Conservation (phyloP, 495 filamentous ascomycete species). For the Evernia prunastri region DNA sequence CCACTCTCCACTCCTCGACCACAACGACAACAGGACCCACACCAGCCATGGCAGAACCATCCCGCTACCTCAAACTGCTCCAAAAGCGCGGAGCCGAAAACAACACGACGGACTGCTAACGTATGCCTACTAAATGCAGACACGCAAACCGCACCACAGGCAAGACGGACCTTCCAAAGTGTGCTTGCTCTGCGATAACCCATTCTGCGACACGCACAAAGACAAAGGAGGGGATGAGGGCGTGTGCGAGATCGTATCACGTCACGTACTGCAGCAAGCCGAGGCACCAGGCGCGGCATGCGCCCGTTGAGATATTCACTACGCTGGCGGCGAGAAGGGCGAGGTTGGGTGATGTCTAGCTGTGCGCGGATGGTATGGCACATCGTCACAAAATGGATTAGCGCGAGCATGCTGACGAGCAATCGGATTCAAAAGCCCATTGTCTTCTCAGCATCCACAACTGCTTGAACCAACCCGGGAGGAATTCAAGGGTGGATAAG, state of each 20-base stretch:
- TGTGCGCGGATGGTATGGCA: neutral
- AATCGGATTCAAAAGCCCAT: too few relatives aligned
- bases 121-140: neutral
- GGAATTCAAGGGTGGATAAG: too few relatives aligned
- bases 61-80: neutral
- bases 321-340: constrained; percentile 2
- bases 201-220: constrained; percentile 11
- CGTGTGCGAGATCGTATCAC: constrained; percentile 10
- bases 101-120: neutral
- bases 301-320: constrained; percentile 13
- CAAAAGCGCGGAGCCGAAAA: neutral
- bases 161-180: constrained; percentile 11
- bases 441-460: too few relatives aligned
- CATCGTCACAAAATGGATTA: too few relatives aligned
- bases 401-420: too few relatives aligned
- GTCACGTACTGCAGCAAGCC: constrained; percentile 3
- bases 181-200: constrained; percentile 12
- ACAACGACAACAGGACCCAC: neutral
- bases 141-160: neutral
- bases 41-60: neutral
- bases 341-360: neutral
- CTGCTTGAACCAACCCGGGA: too few relatives aligned
- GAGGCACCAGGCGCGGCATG: neutral
- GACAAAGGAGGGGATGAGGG: constrained; percentile 12
- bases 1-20: neutral